Evolutionary conservation across 1,139 yeast genomes (phyloP), one percentile per base, ranked within the genome.

Genomic region (Sugiyamaella grinbergsii): DNA sequence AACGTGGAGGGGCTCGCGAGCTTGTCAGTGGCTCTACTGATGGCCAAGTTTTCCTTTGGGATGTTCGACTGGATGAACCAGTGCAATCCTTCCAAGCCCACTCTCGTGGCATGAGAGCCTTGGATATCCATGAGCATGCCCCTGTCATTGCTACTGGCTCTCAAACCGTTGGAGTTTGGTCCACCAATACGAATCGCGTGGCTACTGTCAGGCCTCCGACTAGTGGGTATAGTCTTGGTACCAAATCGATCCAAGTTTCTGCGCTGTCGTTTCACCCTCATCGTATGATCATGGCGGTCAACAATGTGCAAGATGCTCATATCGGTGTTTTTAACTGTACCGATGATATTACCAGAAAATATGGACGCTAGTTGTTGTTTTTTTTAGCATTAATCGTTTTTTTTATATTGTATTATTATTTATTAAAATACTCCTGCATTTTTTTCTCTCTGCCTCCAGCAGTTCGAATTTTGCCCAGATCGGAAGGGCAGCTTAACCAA

Each of bases 1-100:
- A 93, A 72, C 77, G 98, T 63, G 98, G 98, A 31, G 98, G 98
- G 0, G 82, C 81, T 58, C 76, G 99, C 51, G 99, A 94, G 67
- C 75, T 94, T 44, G 86, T 85, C 2, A 83, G 93, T 61, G 98
- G 74, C 0, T 79, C 93, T 2, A 74, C 86, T 0, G 94, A 88
- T 64, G 98, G 98, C 1, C 75, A 77, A 46, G 85, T 93, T 2
- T 85, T 84, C 56, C 66, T 93, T 24, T 94, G 98, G 98, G 98
- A 93, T 69, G 83, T 93, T 32, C 75, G 98, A 53, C 65, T 73
- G 38, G 78, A 81, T 52, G 82, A 82, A 10, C 93, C 97, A 0
- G 87, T 93, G 2, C 71, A 78, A 19, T 72, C 82, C 1, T 89
- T 81, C 68, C 74, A 73, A 26, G 80, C 85, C 1, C 79, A 80